Base-by-base conservation (phyloP, 768 basidiomycete genomes). In the Sporobolomyces phaffii region DNA sequence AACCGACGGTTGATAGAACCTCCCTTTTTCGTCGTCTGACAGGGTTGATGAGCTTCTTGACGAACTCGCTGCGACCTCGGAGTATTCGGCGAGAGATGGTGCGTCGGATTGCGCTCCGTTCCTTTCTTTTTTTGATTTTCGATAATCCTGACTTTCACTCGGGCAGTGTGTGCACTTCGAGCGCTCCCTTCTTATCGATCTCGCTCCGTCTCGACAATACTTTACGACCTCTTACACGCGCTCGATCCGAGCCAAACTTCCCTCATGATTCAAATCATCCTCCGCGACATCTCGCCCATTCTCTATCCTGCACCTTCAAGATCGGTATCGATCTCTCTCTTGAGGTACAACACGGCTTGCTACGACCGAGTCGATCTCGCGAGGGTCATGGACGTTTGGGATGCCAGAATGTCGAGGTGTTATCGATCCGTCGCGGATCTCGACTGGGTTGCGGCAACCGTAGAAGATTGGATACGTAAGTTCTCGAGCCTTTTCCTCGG, bases 221-320 rank as follows among this genome's bases (percentile, higher is more conserved):
- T 91, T 2, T 78, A 78, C n/a, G 76, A 79, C 20, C 80, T 93
- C 5, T 91, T 84, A 69, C 79, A 81, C 44, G 76, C 80, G 3
- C 78, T 91, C 14, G 80, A 84, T 2, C 85, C 90, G 0, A 77
- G 78, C 15, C 87, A 89, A 44, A 83, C 87, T 3, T 80, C 84
- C 1, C 83, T 86, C 67, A 79, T 93, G 52, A 87, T 88, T 0
- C 92, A 97, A 74, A 86, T 94, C 69, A 88, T 97, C 64, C 82
- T 94, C 40, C 88, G 88, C 69, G 92, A 97, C 76, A 78, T 97
- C 0, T 83, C 86, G 33, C 90, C 91, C 11, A 76, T 93, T 1
- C 76, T 92, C 1, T 89, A 89, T 70, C 87, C 89, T 4, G 78
- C 87, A 0, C 81, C 82, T 18, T 80, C 76, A 9, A 78, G 36